Conservation (phyloP, 352 stramenopile species). For the Phytophthora fragariae region DNA sequence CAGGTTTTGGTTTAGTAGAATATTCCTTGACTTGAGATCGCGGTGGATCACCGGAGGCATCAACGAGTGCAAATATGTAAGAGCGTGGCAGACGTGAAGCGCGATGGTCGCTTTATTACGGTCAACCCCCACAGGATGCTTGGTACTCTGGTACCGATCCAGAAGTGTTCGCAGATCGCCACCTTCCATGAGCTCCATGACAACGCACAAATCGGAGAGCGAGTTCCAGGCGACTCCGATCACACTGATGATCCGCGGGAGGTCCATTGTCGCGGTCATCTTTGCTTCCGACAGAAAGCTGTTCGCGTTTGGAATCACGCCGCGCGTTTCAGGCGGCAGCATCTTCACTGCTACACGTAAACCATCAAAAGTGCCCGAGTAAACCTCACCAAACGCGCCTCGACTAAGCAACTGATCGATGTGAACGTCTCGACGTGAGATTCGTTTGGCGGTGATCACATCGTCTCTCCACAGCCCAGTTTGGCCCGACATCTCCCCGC, state of each 20-base stretch:
- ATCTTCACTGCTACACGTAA: constrained; percentile 49
- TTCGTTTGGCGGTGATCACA: constrained; percentile 30
- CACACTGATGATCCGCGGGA: constrained; percentile 39
- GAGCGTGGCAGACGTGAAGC: constrained; percentile 47
- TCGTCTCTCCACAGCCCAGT: constrained; percentile 32
- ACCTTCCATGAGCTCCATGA: constrained; percentile 54
- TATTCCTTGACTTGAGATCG: constrained; percentile 76
- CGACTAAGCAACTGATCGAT: constrained; percentile 25
- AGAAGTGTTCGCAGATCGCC: constrained; percentile 46
- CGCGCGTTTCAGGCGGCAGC: constrained; percentile 30
- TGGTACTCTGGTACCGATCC: constrained; percentile 5
- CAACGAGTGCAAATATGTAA: constrained; percentile 60
- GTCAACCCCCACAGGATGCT: constrained; percentile 5
- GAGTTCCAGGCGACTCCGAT: constrained; percentile 47
- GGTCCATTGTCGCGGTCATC: constrained; percentile 49
- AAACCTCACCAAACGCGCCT: constrained; percentile 55
- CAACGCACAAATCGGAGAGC: constrained; percentile 47
- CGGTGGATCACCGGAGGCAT: constrained; percentile 61
- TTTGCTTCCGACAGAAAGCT: constrained; percentile 64
- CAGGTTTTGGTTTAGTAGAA: constrained; percentile 57
- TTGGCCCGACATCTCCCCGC: not conserved
- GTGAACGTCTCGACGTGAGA: constrained; percentile 29
- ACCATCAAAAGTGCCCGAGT: constrained; percentile 36
- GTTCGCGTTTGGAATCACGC: constrained; percentile 35
- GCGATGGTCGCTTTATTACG: constrained; percentile 34